phyloP scores from a whole-genome alignment of 805 yeast species.

The Starmerella floricola region DNA sequence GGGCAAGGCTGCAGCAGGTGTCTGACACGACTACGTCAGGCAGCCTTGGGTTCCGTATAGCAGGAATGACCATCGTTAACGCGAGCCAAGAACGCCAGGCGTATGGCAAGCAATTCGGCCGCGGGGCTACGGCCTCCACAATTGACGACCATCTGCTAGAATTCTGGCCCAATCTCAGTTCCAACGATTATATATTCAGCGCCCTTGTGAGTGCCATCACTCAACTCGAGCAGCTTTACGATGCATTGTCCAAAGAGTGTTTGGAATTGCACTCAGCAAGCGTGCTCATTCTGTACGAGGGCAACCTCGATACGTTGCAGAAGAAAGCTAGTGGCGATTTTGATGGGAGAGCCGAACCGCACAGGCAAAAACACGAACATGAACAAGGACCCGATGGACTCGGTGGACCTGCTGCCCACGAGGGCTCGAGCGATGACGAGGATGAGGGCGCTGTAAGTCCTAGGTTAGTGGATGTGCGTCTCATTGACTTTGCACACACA shows the following conservation, averaged over 20 bases:
- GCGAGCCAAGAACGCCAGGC: conserved; percentile 35
- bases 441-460: no score
- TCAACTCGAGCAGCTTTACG: conserved; percentile 55
- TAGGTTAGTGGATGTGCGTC: conserved; percentile 44
- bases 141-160: conserved; percentile 36
- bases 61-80: conserved; percentile 65
- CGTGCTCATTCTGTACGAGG: conserved; percentile 61
- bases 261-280: conserved; percentile 22
- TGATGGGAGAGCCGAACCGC: conserved; percentile 27
- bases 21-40: conserved; percentile 72
- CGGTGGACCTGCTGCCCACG: background rate
- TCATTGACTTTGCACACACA: conserved; percentile 91
- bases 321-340: no score
- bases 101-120: conserved; percentile 62
- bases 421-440: conserved; percentile 24
- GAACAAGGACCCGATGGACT: no score
- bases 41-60: conserved; percentile 57
- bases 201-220: conserved; percentile 39
- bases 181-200: conserved; percentile 18
- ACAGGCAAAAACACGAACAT: background rate
- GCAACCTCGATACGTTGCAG: conserved; percentile 46
- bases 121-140: conserved; percentile 38
- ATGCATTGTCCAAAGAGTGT: conserved; percentile 43
- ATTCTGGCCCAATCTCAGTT: conserved; percentile 30
- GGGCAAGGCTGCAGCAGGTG: conserved; percentile 47